A percentile compares a stretch with the other conserved stretches of the same genome.
These are phyloP conservation scores for Hypsizygus ulmarius DNA, from an alignment of 1,284 basidiomycete genomes.

Conservation along the genomic window DNA sequence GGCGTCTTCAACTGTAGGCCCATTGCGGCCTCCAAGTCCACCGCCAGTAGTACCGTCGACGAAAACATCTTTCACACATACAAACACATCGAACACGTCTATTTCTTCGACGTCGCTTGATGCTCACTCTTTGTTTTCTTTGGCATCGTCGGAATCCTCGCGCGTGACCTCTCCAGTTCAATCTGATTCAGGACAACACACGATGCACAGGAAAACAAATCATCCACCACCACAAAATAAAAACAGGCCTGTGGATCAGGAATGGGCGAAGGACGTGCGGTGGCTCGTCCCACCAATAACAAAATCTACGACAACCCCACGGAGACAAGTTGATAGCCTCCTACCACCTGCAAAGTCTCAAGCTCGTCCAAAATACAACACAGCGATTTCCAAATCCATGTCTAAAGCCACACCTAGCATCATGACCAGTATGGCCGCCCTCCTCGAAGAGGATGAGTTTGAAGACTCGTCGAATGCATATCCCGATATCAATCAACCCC, in stretches of 20 bases:
- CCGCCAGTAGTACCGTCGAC: conserved; percentile 20
- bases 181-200: conserved; percentile 23
- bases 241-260: conserved; percentile 43
- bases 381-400: conserved; percentile 18
- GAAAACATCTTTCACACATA: conserved; percentile 21
- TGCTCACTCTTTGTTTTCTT: conserved; percentile 37
- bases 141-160: conserved; percentile 29
- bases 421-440: conserved; percentile 53
- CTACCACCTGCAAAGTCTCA: conserved; percentile 12
- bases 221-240: conserved; percentile 17
- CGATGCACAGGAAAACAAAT: conserved; percentile 17
- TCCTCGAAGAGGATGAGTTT: conserved; percentile 57
- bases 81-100: conserved; percentile 35
- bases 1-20: conserved; percentile 28
- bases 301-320: conserved; percentile 23
- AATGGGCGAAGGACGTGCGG: conserved; percentile 63
- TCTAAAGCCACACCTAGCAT: conserved; percentile 36
- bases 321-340: no score
- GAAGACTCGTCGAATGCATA: conserved; percentile 18
- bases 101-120: conserved; percentile 39
- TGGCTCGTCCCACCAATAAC: conserved; percentile 49
- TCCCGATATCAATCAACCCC: conserved; percentile 14
- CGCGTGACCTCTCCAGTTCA: conserved; percentile 30
- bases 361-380: conserved; percentile 18
- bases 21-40: conserved; percentile 25